Base-by-base conservation (phyloP, 2,329 filamentous ascomycete genomes). In the Chaetomiaceae sp. region DNA sequence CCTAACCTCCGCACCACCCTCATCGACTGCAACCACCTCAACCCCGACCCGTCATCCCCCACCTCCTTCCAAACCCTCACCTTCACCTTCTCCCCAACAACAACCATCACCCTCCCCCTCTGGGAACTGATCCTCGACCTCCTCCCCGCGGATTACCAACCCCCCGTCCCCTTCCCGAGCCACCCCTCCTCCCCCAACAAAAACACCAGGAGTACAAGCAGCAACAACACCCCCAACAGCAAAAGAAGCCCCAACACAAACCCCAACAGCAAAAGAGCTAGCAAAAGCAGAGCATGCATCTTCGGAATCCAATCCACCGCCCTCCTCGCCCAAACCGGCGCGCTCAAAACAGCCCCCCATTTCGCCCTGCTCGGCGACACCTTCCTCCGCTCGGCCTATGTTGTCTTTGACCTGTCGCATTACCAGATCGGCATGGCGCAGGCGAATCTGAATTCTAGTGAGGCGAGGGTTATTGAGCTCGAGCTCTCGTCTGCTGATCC, bases 381-480 rank as follows among this genome's bases (percentile, higher is more conserved):
- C 4, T 75, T 77, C 56, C 60, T 76, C 43, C 69, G 73, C 14
- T 70, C 68, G 23, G 72, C 73, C 10, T 81, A 81, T 60, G 74
- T 78, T 44, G 77, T 79, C 48, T 80, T 79, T 61, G 76, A 81
- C 58, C 62, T 79, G 37, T 67, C 66, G 48, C 73, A 77, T 63
- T 61, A 74, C 58, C 66, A 76, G 65, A 67, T 82, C 48, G 76
- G 67, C 51, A 60, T 81, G 4, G 77, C 76, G 12, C 77, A 77
- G 66, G 70, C 79, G 43, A 78, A 77, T 56, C 62, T 77, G 47
- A 74, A 76, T 60, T 66, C 67, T 53, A 72, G 69, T 25, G 61
- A 65, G 19, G 70, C 66, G 41, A 69, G 71, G 51, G 59, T 81
- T 17, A 60, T 78, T 34, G 72, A 75, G 59, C 70, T 82, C n/a